phyloP scores from a whole-genome alignment of 768 basidiomycete genomes.

The Myochromella boudieri region DNA sequence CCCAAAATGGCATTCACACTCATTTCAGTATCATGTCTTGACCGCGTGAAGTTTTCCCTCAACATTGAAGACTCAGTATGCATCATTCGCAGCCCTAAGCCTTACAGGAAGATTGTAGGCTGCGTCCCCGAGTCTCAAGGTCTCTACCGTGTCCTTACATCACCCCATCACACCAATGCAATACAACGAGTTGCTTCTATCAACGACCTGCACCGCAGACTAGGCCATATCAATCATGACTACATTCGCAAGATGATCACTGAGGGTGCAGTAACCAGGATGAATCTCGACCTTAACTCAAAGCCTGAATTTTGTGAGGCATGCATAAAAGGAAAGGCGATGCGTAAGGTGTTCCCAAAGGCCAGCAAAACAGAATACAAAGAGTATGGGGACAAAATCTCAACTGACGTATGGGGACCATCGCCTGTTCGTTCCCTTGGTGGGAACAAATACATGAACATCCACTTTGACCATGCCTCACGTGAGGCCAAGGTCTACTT shows the following conservation, averaged over 20 bases:
- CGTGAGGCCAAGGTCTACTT: conserved; percentile 19
- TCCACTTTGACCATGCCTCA: conserved; percentile 15
- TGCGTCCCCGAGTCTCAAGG: conserved; percentile 23
- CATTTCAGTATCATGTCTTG: too few species aligned
- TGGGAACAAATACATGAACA: conserved; percentile 14
- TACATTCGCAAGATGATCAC: not conserved
- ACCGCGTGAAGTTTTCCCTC: too few species aligned
- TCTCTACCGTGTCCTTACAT: conserved; percentile 22
- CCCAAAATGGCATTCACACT: too few species aligned
- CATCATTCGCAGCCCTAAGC: conserved; percentile 12
- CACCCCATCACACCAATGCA: conserved; percentile 7
- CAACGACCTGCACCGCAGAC: conserved; percentile 28
- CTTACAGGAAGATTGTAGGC: conserved; percentile 13
- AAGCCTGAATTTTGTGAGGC: conserved; percentile 24
- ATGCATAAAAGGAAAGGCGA: conserved; percentile 25
- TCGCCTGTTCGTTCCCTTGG: conserved; percentile 18
- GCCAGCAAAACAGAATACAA: conserved; percentile 12
- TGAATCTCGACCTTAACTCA: conserved; percentile 25
- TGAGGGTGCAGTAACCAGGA: conserved; percentile 28
- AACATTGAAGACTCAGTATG: too few species aligned
- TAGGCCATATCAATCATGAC: conserved; percentile 35
- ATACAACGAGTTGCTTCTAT: conserved; percentile 20
- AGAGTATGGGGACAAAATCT: too few species aligned
- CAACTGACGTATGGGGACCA: conserved; percentile 26
- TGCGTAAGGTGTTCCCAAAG: conserved; percentile 20